Conservation (phyloP, 331 rosid genomes). For the Pyrus hybrid region DNA sequence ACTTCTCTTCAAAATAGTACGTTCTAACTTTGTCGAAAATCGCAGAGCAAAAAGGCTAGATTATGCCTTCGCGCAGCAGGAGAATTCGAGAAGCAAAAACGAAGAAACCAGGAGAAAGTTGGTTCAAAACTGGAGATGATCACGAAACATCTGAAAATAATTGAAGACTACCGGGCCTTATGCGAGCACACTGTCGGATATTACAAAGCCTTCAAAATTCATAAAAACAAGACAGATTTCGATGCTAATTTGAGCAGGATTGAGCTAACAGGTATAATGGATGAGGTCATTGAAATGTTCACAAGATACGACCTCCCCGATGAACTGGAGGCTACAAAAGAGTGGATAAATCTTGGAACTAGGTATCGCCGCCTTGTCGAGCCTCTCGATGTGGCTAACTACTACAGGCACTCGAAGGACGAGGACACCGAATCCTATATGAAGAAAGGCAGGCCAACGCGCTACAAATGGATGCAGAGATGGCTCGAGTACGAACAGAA, state of each 20-base stretch:
- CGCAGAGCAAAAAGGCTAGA: constrained; percentile 51
- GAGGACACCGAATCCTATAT: constrained; percentile 50
- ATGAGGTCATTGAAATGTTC: constrained; percentile 55
- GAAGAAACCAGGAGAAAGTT: constrained; percentile 21
- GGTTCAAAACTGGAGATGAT: not conserved
- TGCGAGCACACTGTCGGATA: constrained; percentile 23
- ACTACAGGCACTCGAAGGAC: constrained; percentile 46
- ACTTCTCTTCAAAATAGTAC: not conserved
- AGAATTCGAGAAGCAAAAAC: constrained; percentile 35
- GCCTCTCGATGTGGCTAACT: constrained; percentile 77
- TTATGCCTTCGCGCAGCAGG: constrained; percentile 60
- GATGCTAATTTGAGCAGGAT: constrained; percentile 56
- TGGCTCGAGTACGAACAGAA: constrained; percentile 45
- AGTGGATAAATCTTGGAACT: constrained; percentile 51
- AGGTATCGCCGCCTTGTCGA: constrained; percentile 44
- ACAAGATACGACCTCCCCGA: constrained; percentile 59
- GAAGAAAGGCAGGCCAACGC: constrained; percentile 47
- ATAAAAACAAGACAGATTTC: constrained; percentile 34
- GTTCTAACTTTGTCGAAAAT: not conserved
- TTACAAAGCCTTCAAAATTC: constrained; percentile 68
- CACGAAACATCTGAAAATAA: not conserved
- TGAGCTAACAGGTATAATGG: constrained; percentile 57
- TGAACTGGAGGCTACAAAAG: constrained; percentile 37
- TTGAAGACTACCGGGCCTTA: constrained; percentile 31
- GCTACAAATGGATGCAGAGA: constrained; percentile 46